A percentile compares a stretch with the other conserved stretches of the same genome.
Evolutionary conservation across 2,329 filamentous ascomycete genomes (phyloP).

Genomic region (Penicillium aurantiogriseum): DNA sequence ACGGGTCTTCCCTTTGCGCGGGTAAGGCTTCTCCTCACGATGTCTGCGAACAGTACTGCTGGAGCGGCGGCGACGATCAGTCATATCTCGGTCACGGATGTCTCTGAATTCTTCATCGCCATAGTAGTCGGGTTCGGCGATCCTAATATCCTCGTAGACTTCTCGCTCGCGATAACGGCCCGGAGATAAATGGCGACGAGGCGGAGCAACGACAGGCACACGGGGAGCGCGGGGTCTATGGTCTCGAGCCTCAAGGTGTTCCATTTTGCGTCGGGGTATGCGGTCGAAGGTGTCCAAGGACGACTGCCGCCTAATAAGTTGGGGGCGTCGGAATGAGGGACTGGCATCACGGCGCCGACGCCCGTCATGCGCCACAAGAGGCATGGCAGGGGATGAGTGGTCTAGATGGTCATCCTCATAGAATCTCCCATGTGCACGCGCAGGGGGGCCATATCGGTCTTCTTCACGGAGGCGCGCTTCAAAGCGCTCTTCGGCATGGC

Average conservation of each 20-base stretch:
- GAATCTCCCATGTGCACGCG: constrained; percentile 37
- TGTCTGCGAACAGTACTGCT: constrained; percentile 38
- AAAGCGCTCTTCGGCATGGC: constrained; percentile 30
- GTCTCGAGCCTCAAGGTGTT: constrained; percentile 37
- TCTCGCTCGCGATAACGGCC: constrained; percentile 59
- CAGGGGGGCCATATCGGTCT: constrained; percentile 46
- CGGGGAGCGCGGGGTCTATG: constrained; percentile 57
- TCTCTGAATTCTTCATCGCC: constrained; percentile 71
- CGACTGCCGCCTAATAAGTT: constrained; percentile 75
- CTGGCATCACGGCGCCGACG: constrained; percentile 56
- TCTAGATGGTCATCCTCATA: constrained; percentile 45
- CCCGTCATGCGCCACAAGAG: constrained; percentile 56
- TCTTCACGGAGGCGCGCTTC: constrained; percentile 42
- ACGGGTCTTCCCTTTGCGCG: constrained; percentile 83
- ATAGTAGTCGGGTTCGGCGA: constrained; percentile 66
- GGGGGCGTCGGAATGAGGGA: constrained; percentile 58
- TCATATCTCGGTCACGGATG: constrained; percentile 60
- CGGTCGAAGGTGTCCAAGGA: constrained; percentile 90
- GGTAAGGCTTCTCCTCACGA: constrained; percentile 54
- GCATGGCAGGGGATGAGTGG: constrained; percentile 48
- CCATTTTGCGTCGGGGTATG: constrained; percentile 58
- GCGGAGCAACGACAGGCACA: constrained; percentile 58
- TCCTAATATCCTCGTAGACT: constrained; percentile 63
- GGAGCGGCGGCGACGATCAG: constrained; percentile 51
- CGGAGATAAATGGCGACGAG: constrained; percentile 49